A percentile compares a stretch with the other conserved stretches of the same genome.
Evolutionary conservation across 768 basidiomycete species (phyloP).

Genomic region (Boletus rubroflammeus): DNA sequence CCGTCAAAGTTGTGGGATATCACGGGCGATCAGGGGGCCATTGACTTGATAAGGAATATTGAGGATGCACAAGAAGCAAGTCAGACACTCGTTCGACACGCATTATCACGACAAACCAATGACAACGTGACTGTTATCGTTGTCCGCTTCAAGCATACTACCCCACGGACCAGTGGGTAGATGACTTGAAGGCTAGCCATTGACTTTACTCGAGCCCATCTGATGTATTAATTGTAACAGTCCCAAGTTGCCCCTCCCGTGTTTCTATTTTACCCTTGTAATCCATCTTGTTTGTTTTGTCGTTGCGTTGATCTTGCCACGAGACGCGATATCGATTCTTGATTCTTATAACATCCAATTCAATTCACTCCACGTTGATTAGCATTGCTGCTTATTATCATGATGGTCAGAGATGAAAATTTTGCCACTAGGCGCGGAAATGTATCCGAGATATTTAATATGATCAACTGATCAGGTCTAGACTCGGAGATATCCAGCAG

Average conservation of each 20-base stretch:
- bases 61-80: conserved; percentile 83
- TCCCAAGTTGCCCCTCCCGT: neutral
- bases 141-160: conserved; percentile 63
- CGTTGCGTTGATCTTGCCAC: neutral
- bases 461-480: neutral
- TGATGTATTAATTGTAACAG: conserved; percentile 8
- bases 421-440: neutral
- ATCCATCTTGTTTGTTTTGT: conserved; percentile 2
- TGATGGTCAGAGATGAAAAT: neutral
- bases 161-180: conserved; percentile 13
- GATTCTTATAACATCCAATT: neutral
- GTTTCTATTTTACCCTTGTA: conserved; percentile 5
- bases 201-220: neutral
- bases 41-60: conserved; percentile 74
- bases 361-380: neutral
- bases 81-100: conserved; percentile 74
- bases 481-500: too few relatives aligned
- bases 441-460: neutral
- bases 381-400: neutral
- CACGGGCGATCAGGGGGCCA: conserved; percentile 82
- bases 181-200: neutral
- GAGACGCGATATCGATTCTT: neutral
- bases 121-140: conserved; percentile 95
- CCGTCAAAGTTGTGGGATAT: conserved; percentile 89
- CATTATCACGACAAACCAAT: conserved; percentile 82